phyloP scores from a whole-genome alignment of 768 basidiomycete genomes.

The Mrakia hoshinonis region DNA sequence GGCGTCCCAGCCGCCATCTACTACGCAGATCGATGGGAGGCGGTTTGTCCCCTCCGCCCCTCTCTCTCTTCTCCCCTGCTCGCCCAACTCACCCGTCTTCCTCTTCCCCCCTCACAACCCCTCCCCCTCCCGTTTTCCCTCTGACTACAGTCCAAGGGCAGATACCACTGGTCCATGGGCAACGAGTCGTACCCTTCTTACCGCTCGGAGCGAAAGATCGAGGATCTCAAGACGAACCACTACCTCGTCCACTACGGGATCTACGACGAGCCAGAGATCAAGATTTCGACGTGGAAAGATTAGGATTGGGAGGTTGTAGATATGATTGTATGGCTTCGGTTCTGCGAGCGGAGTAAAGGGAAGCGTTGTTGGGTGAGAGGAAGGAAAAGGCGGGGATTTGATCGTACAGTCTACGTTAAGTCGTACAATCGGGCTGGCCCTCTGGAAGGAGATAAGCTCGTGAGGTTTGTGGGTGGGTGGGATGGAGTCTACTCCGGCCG shows the following conservation, averaged over 20 bases:
- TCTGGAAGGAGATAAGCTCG: no score
- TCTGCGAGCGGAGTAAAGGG: neutral
- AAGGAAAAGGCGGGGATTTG: no score
- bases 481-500: neutral
- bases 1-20: neutral
- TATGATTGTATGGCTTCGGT: neutral
- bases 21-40: no score
- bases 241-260: neutral
- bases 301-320: no score
- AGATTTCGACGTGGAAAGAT: constrained; percentile 13
- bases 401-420: no score
- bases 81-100: neutral
- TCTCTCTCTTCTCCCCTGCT: neutral
- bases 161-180: neutral
- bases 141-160: neutral
- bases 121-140: neutral
- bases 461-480: no score
- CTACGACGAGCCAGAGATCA: neutral
- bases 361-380: no score
- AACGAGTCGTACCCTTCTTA: no score
- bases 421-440: no score
- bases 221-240: neutral
- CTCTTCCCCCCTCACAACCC: neutral
- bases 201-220: neutral
- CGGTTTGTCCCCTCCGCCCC: neutral